Conservation (phyloP, 495 filamentous ascomycete genomes). For the Diplogelasinospora grovesii region DNA sequence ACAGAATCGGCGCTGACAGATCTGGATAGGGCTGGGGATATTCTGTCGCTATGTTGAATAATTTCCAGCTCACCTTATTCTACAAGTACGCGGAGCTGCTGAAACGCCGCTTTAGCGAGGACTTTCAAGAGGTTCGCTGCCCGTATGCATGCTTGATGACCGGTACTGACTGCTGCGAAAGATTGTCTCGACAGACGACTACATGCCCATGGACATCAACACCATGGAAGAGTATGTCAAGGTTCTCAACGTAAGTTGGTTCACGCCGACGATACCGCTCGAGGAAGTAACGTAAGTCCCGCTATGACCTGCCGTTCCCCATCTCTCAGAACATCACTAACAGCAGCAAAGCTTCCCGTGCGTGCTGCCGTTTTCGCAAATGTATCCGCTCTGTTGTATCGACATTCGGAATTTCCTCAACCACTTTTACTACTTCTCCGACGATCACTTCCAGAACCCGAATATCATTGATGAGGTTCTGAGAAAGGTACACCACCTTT, state of each 20-base stretch:
- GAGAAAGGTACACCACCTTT: slow-evolving; percentile 47
- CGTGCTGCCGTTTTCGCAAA: slow-evolving; percentile 93
- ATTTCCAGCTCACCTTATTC: slow-evolving; percentile 78
- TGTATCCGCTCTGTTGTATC: slow-evolving; percentile 98
- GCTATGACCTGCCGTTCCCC: no score
- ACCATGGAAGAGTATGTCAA: slow-evolving; percentile 89
- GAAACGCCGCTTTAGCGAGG: slow-evolving; percentile 81
- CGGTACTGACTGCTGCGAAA: slow-evolving; percentile 65
- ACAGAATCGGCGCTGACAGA: slow-evolving; percentile 13
- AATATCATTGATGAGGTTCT: slow-evolving; percentile 84
- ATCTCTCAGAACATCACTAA: slow-evolving; percentile 6
- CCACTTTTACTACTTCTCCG: slow-evolving; percentile 92
- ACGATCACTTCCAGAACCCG: slow-evolving; percentile 85
- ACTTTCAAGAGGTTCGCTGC: slow-evolving; percentile 76
- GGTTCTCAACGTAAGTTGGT: slow-evolving; percentile 91
- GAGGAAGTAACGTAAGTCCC: slow-evolving; percentile 66
- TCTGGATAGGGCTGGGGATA: slow-evolving; percentile 72
- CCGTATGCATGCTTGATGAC: slow-evolving; percentile 53
- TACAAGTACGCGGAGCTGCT: slow-evolving; percentile 90
- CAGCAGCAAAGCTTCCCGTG: slow-evolving; percentile 63
- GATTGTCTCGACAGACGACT: slow-evolving; percentile 95
- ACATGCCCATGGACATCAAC: slow-evolving; percentile 97
- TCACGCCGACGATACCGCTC: slow-evolving; percentile 67
- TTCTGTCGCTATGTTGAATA: slow-evolving; percentile 70
- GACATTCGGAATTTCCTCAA: slow-evolving; percentile 95